A percentile compares a stretch with the other conserved stretches of the same genome.
phyloP scores from a whole-genome alignment of 2,329 filamentous ascomycete species.

The Byssothecium circinans region DNA sequence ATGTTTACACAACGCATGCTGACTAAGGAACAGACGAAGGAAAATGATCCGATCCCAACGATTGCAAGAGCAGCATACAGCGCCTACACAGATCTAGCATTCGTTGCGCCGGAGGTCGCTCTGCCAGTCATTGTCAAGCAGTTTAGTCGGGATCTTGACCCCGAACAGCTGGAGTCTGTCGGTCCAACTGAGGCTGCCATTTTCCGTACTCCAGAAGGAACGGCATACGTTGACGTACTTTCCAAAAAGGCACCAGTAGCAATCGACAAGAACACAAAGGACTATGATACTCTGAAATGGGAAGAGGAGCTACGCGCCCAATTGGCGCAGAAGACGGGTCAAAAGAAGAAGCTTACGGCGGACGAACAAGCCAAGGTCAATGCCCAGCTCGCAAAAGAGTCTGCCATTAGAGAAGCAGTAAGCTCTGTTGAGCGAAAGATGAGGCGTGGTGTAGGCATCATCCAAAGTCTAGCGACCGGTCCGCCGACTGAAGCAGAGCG shows the following conservation, averaged over 20 bases:
- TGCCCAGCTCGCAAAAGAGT: constrained; percentile 85
- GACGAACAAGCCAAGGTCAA: constrained; percentile 92
- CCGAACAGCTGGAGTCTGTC: constrained; percentile 68
- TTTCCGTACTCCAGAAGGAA: constrained; percentile 85
- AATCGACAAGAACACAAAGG: constrained; percentile 87
- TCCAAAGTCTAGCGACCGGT: constrained; percentile 77
- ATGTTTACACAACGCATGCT: constrained; percentile 12
- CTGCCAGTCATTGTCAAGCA: constrained; percentile 74
- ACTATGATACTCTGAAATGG: constrained; percentile 96
- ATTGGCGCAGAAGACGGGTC: constrained; percentile 89
- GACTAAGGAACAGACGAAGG: constrained; percentile 18
- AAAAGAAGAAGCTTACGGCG: constrained; percentile 83
- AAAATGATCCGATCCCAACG: constrained; percentile 26
- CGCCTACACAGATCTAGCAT: constrained; percentile 87
- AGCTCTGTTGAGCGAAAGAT: constrained; percentile 69
- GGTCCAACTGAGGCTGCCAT: constrained; percentile 91
- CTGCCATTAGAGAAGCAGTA: constrained; percentile 74
- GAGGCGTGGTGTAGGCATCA: constrained; percentile 81
- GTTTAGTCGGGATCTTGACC: constrained; percentile 72
- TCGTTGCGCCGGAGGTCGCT: constrained; percentile 84
- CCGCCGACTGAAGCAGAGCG: constrained; percentile 85
- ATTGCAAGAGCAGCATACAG: constrained; percentile 75
- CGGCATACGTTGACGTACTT: constrained; percentile 85
- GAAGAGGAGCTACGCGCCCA: constrained; percentile 88
- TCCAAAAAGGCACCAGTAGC: constrained; percentile 75